A percentile compares a stretch with the other conserved stretches of the same genome.
These are phyloP conservation scores for Stephania cephalantha DNA, from an alignment of 164 flowering plant species.

Conservation along the genomic window DNA sequence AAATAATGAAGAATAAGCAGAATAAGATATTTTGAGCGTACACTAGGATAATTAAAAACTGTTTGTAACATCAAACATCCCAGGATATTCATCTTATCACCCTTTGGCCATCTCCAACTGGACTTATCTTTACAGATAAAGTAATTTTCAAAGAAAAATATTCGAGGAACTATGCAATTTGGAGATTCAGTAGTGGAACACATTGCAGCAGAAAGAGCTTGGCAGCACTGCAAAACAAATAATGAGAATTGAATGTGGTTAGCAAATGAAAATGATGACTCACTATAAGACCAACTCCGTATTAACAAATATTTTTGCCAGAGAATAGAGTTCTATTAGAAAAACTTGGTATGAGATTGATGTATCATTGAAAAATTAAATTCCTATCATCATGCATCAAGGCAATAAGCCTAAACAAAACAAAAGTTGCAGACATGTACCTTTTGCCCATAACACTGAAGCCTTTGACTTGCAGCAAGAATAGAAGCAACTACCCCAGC, in stretches of 20 bases:
- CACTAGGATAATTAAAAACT: constrained; percentile 57
- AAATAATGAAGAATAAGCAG: neutral
- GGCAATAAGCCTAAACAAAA: neutral
- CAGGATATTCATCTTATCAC: constrained; percentile 58
- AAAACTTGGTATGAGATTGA: neutral
- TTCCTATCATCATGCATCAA: neutral
- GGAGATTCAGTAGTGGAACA: constrained; percentile 43
- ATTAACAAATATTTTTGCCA: neutral
- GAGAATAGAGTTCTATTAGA: neutral
- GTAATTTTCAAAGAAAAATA: constrained; percentile 74
- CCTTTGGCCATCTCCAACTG: constrained; percentile 66
- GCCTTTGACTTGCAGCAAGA: constrained; percentile 70
- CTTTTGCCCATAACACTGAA: constrained; percentile 53
- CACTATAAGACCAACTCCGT: neutral
- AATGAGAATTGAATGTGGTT: constrained; percentile 2
- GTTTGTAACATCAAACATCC: constrained; percentile 87
- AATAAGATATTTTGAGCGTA: constrained; percentile 32
- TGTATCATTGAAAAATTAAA: neutral
- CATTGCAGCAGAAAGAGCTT: constrained; percentile 75
- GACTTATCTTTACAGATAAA: constrained; percentile 45
- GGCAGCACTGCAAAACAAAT: constrained; percentile 55
- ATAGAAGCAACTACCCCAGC: constrained; percentile 88
- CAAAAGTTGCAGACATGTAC: constrained; percentile 19
- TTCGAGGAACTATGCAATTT: constrained; percentile 56
- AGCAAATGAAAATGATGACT: neutral